Base-by-base conservation (phyloP, 2,329 filamentous ascomycete genomes). In the Neonectria coccinea region DNA sequence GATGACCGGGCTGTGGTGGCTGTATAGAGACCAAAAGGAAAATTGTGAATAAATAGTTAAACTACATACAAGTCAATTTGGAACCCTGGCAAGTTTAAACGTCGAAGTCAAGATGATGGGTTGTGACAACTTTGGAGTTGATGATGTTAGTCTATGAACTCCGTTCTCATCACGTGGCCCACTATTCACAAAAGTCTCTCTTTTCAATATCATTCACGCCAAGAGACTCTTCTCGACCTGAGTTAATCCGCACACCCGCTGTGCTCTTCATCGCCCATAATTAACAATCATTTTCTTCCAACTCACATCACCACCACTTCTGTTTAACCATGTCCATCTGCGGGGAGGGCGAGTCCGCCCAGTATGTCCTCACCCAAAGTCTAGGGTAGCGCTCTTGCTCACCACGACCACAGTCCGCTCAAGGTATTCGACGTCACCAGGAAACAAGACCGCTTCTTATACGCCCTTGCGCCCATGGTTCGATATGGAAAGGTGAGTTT, bases 381-480 rank as follows among this genome's bases (percentile, higher is more conserved):
- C 66, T 53, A 72, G 66, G 62, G 68, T 73, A 73, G 65, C 22
- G 29, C 36, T 36, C 45, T 42, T 33, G 25, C 65, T 73, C 58
- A 73, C n/a, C 51, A 18, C 7, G 33, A 10, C n/a, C 16, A 53
- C 59, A 88, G 87, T 73, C 87, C 87, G 10, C 81, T 89, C 67
- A 86, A 85, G 69, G 80, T 90, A 54, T 90, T 90, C 69, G 84
- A 88, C 68, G 74, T 82, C 45, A 83, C 85, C 5, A 84, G 81
- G 72, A 78, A 78, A 51, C 80, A 88, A 67, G 80, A 83, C 36
- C 81, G 84, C 64, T 85, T 88, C 50, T 68, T 90, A 7, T 86
- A 86, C 70, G 83, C 88, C 20, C 87, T 84, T 50, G 89, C 89
- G 14, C 89, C 89, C n/a, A 91, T 91, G 89, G 89, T 91, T 59